Percentiles rank a stretch among this genome's conserved stretches.
phyloP scores from a whole-genome alignment of 1,284 basidiomycete genomes.

The Cryptococcus hybrid region DNA sequence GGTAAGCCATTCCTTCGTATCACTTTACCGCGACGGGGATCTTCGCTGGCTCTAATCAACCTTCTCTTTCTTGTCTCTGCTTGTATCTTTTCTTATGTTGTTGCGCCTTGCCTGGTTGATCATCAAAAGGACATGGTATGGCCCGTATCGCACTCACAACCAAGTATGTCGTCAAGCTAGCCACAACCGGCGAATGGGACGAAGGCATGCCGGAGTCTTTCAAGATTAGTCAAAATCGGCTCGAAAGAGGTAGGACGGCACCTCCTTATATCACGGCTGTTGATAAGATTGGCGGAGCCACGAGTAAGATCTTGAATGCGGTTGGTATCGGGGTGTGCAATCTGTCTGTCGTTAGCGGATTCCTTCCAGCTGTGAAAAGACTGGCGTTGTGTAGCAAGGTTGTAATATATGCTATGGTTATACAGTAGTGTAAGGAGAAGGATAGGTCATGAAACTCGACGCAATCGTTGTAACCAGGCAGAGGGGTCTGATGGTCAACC shows the following conservation, averaged over 20 bases:
- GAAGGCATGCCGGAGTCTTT: conserved; percentile 9
- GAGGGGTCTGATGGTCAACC: too few species aligned
- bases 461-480: too few species aligned
- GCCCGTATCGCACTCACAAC: conserved; percentile 18
- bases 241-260: conserved; percentile 10
- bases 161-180: conserved; percentile 11
- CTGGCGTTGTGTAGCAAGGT: too few species aligned
- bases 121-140: conserved; percentile 21
- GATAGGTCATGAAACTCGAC: too few species aligned
- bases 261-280: conserved; percentile 11
- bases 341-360: too few species aligned
- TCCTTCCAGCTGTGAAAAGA: too few species aligned
- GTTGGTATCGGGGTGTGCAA: conserved; percentile 1
- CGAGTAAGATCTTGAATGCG: conserved; percentile 1
- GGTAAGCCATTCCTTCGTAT: conserved; percentile 8
- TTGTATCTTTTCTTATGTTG: not conserved
- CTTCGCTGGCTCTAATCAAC: too few species aligned
- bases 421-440: too few species aligned
- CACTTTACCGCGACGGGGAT: too few species aligned
- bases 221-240: conserved; percentile 8
- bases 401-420: too few species aligned
- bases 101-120: too few species aligned
- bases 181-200: conserved; percentile 15
- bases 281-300: conserved; percentile 6
- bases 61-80: not conserved